phyloP scores from a whole-genome alignment of 345 rosid species.

The Luvunga scandens region DNA sequence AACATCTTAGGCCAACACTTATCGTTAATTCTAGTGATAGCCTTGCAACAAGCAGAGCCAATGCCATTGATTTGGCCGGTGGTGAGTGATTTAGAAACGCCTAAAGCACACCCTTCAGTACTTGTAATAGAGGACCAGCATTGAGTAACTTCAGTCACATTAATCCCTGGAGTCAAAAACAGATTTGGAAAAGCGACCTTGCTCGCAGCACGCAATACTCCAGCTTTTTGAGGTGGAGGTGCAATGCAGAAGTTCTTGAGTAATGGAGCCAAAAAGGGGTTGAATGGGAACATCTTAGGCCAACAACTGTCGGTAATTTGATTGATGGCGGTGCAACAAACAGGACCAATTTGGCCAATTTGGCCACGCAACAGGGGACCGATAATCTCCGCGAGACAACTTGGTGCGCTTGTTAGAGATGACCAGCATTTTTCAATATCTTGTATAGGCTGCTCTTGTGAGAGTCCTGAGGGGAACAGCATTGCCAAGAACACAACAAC shows the following conservation, averaged over 20 bases:
- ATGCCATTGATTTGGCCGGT: background rate
- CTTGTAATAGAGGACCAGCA: background rate
- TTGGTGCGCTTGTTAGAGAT: background rate
- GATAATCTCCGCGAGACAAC: background rate
- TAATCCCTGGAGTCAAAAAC: background rate
- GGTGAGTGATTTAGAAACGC: background rate
- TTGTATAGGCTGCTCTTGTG: background rate
- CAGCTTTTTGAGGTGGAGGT: background rate
- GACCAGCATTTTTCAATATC: constrained; percentile 5
- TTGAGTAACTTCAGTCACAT: background rate
- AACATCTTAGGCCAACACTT: background rate
- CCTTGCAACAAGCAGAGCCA: constrained; percentile 1
- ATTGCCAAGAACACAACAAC: background rate
- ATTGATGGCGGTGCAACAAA: constrained; percentile 5
- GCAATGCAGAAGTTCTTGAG: background rate
- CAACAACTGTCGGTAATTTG: constrained; percentile 2
- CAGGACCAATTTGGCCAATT: constrained; percentile 1
- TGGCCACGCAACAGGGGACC: background rate
- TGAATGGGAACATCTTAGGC: constrained; percentile 8
- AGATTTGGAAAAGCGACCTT: background rate
- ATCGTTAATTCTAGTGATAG: background rate
- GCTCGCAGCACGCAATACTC: background rate
- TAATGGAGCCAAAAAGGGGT: background rate
- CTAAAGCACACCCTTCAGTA: background rate
- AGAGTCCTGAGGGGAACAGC: background rate